phyloP scores from a whole-genome alignment of 2,329 filamentous ascomycete species.

The Neofusicoccum umdonicola region DNA sequence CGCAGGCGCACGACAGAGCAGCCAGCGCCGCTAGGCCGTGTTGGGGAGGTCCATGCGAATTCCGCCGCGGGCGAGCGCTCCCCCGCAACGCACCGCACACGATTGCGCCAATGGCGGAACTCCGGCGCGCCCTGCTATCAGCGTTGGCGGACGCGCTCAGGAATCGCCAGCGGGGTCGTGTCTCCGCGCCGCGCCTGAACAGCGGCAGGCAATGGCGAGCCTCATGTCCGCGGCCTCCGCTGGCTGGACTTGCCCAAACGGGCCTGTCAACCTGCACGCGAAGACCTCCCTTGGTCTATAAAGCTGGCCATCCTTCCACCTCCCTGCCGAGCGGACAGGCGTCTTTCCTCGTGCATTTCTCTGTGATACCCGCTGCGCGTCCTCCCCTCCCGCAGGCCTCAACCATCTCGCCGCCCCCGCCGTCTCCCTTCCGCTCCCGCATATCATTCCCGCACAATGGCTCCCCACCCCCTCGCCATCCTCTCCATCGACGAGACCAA shows the following conservation, averaged over 20 bases:
- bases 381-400: not conserved
- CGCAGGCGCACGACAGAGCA: too few species aligned
- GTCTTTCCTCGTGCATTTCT: not conserved
- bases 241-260: slow-evolving; percentile 5
- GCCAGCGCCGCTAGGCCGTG: not conserved
- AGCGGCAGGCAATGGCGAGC: slow-evolving; percentile 1
- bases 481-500: slow-evolving; percentile 57
- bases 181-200: not conserved
- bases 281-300: not conserved
- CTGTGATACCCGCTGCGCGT: not conserved
- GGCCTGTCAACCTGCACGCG: not conserved
- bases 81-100: not conserved
- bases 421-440: not conserved
- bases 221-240: not conserved
- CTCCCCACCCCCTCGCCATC: slow-evolving; percentile 55
- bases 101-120: slow-evolving; percentile 3
- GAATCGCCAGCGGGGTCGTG: not conserved
- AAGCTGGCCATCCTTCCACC: not conserved
- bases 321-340: not conserved
- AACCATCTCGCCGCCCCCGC: not conserved
- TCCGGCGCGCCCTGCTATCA: not conserved
- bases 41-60: not conserved
- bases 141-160: not conserved
- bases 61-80: not conserved
- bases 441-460: slow-evolving; percentile 24